A percentile compares a stretch with the other conserved stretches of the same genome.
Evolutionary conservation across 2,329 filamentous ascomycete species (phyloP).

Genomic region (Colletotrichum sp.): DNA sequence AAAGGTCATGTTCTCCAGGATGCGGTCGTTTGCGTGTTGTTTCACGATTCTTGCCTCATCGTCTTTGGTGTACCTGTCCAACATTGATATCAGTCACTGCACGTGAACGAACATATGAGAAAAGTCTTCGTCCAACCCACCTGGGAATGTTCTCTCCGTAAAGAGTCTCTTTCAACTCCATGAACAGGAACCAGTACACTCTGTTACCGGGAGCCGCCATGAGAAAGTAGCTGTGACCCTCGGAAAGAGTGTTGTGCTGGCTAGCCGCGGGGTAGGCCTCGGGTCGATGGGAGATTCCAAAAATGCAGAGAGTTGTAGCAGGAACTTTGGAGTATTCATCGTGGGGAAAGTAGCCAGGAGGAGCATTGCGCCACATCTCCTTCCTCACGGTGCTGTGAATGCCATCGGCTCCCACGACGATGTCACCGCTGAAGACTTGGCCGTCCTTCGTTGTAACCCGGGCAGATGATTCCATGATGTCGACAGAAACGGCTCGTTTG

Average conservation of each 20-base stretch:
- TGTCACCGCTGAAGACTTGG: constrained; percentile 30
- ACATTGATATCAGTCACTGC: rapidly evolving
- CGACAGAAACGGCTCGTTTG: constrained; percentile 15
- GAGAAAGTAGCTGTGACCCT: constrained; percentile 29
- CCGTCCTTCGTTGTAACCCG: constrained; percentile 35
- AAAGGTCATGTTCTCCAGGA: constrained; percentile 30
- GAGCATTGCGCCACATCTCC: constrained; percentile 30
- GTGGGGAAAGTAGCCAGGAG: constrained; percentile 26
- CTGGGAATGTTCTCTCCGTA: constrained; percentile 33
- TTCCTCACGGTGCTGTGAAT: constrained; percentile 40
- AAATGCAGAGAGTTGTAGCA: constrained; percentile 31
- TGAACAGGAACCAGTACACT: constrained; percentile 42
- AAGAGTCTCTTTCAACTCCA: constrained; percentile 30
- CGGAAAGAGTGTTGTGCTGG: constrained; percentile 10
- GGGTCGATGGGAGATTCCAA: constrained; percentile 37
- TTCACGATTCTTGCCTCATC: constrained; percentile 31
- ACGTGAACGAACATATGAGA: not conserved
- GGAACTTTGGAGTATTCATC: constrained; percentile 21
- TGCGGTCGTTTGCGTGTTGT: constrained; percentile 20
- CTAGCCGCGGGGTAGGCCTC: not conserved
- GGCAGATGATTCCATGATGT: constrained; percentile 18
- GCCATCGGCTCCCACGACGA: constrained; percentile 45
- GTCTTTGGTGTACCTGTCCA: constrained; percentile 29
- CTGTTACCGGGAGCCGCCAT: constrained; percentile 32
- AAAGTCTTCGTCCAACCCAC: not conserved